Evolutionary conservation across 148 eudicot genomes (phyloP), one percentile per base, ranked within the genome.

Genomic region (Vaccinium darrowii): DNA sequence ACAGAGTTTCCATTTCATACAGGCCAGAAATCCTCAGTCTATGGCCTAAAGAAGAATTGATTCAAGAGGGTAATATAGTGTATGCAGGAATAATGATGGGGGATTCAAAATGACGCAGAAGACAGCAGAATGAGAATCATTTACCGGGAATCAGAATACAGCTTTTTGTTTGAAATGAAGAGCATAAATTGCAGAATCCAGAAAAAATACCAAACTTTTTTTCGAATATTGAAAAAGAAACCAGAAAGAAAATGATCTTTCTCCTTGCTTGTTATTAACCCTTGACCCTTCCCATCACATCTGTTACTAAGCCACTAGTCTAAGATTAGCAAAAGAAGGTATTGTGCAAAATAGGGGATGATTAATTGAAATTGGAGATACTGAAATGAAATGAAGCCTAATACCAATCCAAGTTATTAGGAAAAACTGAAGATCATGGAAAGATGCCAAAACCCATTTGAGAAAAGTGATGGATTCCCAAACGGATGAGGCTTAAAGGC

Each of bases 111-210:
- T 39, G 23, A 47, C n/a, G 25, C 76, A 47, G 39, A 77, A 71
- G 80, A 50, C 18, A 43, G 25, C 51, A 33, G 69, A 78, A 43
- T 51, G 67, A 25, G 79, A 78, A 88, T 78, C 79, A 79, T 82
- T 51, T 82, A 81, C 65, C n/a, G 87, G 83, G 87, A 86, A 88
- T 78, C 79, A 84, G 84, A 86, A 82, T 87, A 80, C 51, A 58
- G 63, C 74, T 69, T 69, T 87, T 81, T 82, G 73, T 54, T 8
- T 33, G 71, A 71, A 62, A 62, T 7, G 47, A 43, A 43, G 6
- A 83, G 87, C 85, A 79, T 85, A 86, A 74, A 69, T 49, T 80
- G 74, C 72, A 86, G 84, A 83, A 83, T 77, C 72, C 5, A 21
- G 15, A 65, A 53, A 36, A 82, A 67, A 18, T 16, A 50, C 83